Conservation (phyloP, 202 grass and related monocot species). For the Saccharum hybrid region DNA sequence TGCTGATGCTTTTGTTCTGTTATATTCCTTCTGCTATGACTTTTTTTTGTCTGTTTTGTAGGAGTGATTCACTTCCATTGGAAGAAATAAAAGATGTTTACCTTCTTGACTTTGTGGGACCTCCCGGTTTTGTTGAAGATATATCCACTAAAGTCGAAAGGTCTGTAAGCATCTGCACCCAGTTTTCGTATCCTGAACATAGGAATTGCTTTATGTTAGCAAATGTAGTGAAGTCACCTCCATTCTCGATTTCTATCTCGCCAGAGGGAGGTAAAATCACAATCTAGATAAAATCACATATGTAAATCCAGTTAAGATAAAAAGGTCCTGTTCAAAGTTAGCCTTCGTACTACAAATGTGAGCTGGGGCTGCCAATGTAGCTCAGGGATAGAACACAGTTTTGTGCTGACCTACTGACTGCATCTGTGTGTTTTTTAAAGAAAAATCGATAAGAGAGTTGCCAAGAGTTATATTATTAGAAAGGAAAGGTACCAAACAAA, state of each 20-base stretch:
- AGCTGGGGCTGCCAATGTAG: background rate
- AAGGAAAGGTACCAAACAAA: too few relatives aligned
- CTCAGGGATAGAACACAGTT: background rate
- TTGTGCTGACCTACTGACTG: background rate
- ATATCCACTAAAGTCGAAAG: slow-evolving; percentile 73
- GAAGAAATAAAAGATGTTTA: slow-evolving; percentile 87
- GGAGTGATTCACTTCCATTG: slow-evolving; percentile 69
- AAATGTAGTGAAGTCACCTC: background rate
- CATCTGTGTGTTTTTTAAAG: too few relatives aligned
- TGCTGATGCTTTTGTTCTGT: background rate
- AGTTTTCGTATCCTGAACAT: background rate
- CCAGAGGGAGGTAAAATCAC: background rate
- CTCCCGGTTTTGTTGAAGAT: slow-evolving; percentile 81
- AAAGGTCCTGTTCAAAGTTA: background rate
- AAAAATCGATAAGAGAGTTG: too few relatives aligned
- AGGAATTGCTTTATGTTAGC: background rate
- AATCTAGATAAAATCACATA: background rate
- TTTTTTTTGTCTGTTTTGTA: slow-evolving; percentile 25
- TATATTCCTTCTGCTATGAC: slow-evolving; percentile 1
- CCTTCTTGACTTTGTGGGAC: slow-evolving; percentile 87
- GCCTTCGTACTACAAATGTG: background rate
- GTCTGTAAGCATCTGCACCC: slow-evolving; percentile 32
- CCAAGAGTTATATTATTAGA: too few relatives aligned
- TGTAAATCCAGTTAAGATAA: background rate
- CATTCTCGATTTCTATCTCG: background rate